Percentiles rank a stretch among this genome's conserved stretches.
These are phyloP conservation scores for Oenanthe javanica DNA, from an alignment of 140 eudicot species.

Conservation along the genomic window DNA sequence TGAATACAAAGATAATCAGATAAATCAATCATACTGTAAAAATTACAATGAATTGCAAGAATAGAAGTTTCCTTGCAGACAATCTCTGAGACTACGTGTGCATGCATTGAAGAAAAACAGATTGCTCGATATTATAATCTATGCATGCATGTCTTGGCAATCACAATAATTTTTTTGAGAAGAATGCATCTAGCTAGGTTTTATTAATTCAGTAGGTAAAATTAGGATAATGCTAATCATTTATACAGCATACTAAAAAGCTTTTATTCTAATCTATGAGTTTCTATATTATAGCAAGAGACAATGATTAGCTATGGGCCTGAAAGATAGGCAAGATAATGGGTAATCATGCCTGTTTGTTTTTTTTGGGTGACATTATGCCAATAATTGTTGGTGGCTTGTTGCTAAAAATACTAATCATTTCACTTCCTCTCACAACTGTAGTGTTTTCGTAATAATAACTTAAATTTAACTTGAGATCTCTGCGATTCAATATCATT, in stretches of 20 bases:
- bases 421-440: background rate
- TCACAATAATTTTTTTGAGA: background rate
- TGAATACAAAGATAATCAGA: conserved; percentile 3
- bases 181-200: background rate
- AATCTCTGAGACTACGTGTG: background rate
- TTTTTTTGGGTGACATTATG: background rate
- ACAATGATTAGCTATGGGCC: background rate
- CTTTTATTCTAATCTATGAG: background rate
- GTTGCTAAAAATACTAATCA: background rate
- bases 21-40: background rate
- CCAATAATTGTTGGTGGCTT: background rate
- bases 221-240: background rate
- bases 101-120: background rate
- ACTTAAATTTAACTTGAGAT: background rate
- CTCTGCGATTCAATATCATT: background rate
- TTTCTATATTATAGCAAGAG: background rate
- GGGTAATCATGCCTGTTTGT: background rate
- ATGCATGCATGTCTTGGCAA: background rate
- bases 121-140: background rate
- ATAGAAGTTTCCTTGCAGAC: background rate
- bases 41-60: background rate
- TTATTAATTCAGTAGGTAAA: background rate
- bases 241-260: background rate
- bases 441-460: background rate
- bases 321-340: background rate